Base-by-base conservation (phyloP, 78 protist species). In the Anaeramoeba ignava region DNA sequence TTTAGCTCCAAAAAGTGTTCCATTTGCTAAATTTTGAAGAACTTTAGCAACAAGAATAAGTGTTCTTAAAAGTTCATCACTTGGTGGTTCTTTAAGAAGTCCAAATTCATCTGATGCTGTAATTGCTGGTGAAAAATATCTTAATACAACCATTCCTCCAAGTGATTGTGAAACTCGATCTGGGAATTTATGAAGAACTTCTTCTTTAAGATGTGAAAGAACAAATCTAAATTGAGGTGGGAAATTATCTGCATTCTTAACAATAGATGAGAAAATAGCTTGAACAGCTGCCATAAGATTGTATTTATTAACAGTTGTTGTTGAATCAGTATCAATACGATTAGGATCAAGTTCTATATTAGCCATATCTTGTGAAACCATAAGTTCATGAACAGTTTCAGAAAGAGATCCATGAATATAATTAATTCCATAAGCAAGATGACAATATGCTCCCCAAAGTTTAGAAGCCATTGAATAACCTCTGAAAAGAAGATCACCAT, bases 201-300 rank as follows among this genome's bases (percentile, higher is more conserved):
- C 36, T 17, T 54, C 73, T 54, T 17, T 8, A 27, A 17, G 8
- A 17, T 54, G 17, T 27, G 36, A 27, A 27, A 54, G 17, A 54
- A 54, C 73, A 17, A 54, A 54, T 54, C 73, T 54, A 54, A 54
- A 54, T 54, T 54, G 73, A 54, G 73, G 73, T 54, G 73, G 73
- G 8, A 54, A 54, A 17, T 8, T 54, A 27, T 54, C 17, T 8
- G 36, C 73, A 54, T 54, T 54, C 8, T 54, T 54, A 17, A 54
- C 17, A 17, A 54, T 54, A 17, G 73, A 54, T 8, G 73, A 54
- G 73, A 54, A 27, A 54, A 54, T 27, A 17, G 73, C 8, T 54
- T 54, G 36, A 27, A 17, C 17, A 17, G 73, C 73, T 54, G 73
- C 73, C 73, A 54, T 54, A 8, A 54, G 17, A 17, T 54, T 54